A percentile compares a stretch with the other conserved stretches of the same genome.
phyloP scores from a whole-genome alignment of 106 monocot species.

The Narthecium ossifragum region DNA sequence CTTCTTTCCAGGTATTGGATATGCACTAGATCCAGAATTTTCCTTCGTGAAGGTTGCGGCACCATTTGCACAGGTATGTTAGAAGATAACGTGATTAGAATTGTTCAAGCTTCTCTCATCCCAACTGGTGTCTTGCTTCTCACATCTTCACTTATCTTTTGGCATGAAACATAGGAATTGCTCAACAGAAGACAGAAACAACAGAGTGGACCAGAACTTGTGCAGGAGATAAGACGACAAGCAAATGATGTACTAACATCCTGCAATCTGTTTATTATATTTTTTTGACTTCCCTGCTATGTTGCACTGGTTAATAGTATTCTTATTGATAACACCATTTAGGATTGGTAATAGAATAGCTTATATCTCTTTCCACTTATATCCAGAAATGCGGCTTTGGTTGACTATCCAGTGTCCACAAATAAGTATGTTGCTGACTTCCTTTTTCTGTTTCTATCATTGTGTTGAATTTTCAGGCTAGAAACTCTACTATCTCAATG shows the following conservation, averaged over 20 bases:
- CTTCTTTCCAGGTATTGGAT: conserved; percentile 77
- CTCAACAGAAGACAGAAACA: conserved; percentile 60
- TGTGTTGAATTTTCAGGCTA: too few species aligned
- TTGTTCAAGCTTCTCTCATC: not conserved
- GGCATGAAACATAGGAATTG: conserved; percentile 58
- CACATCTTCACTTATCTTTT: not conserved
- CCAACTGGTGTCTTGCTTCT: not conserved
- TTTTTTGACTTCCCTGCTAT: too few species aligned
- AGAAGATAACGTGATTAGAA: not conserved
- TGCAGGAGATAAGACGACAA: conserved; percentile 74
- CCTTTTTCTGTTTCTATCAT: not conserved
- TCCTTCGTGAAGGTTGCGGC: conserved; percentile 92
- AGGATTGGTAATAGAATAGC: too few species aligned
- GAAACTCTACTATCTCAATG: conserved; percentile 84
- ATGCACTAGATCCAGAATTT: conserved; percentile 84
- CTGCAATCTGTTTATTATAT: conserved; percentile 3
- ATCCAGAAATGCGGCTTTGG: too few species aligned
- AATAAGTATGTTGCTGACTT: too few species aligned
- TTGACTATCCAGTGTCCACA: too few species aligned
- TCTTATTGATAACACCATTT: too few species aligned
- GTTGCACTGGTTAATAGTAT: too few species aligned
- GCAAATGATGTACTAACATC: conserved; percentile 64
- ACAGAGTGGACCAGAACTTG: conserved; percentile 53
- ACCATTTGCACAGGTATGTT: conserved; percentile 82
- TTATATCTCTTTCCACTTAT: too few species aligned